Evolutionary conservation across 2,329 filamentous ascomycete genomes (phyloP), one percentile per base, ranked within the genome.

Genomic region (Xylariaceae sp.): DNA sequence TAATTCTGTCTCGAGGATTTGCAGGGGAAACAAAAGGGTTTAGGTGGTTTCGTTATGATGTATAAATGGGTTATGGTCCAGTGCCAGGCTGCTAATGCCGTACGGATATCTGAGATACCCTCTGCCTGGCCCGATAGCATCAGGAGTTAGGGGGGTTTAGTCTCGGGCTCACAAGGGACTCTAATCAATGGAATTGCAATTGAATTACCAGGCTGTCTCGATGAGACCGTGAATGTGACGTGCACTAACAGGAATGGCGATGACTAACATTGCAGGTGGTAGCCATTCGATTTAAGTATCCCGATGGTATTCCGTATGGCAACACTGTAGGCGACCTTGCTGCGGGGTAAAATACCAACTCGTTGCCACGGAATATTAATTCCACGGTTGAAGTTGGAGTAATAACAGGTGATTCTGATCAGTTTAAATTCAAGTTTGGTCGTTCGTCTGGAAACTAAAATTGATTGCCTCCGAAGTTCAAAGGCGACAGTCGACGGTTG

Each of bases 1-100:
- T 65, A 52, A 58, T 63, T 65, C 64, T 58, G 55, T 57, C 52
- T 52, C 34, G 52, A 66, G 51, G 63, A 67, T 56, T 61, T 52
- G 61, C 64, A 61, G 65, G 69, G 54, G 58, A 58, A 44, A 34
- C 59, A 68, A 60, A 60, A 60, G 65, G 53, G 61, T 60, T 63
- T 56, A 51, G 63, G 57, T 61, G 63, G 13, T 61, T 66, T 67
- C 37, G 65, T 68, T 67, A 70, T 59, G 65, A 70, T 70, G 69
- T 71, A 70, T 70, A 68, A 68, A 70, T 66, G 68, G 67, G 54
- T 65, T 64, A 56, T 59, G 55, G 68, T 68, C 65, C 57, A 55
- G 30, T 56, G 39, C 34, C 48, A 56, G 61, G 63, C 67, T 62
- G 55, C 56, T 69, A 70, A 70, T 71, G 67, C 67, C 60, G 64